Percentiles rank a stretch among this genome's conserved stretches.
phyloP scores from a whole-genome alignment of 441 rosid species.

The Jatropha multifida region DNA sequence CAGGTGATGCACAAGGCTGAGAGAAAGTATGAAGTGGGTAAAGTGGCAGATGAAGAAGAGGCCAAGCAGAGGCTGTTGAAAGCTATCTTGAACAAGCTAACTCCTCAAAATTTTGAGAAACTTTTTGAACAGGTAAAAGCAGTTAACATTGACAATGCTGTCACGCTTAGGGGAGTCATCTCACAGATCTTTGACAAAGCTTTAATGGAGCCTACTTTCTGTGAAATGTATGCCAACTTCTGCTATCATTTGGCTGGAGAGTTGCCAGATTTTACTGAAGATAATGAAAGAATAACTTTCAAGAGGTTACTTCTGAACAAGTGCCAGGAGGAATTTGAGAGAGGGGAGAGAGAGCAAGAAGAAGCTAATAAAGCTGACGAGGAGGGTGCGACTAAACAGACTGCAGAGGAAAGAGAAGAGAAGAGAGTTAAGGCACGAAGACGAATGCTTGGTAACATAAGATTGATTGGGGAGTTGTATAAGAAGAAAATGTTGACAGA shows the following conservation, averaged over 20 bases:
- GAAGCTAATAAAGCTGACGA: constrained; percentile 86
- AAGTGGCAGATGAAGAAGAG: constrained; percentile 70
- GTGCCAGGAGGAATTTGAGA: constrained; percentile 96
- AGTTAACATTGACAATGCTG: constrained; percentile 76
- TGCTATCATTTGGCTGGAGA: constrained; percentile 68
- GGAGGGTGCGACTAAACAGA: constrained; percentile 78
- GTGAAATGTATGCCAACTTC: constrained; percentile 97
- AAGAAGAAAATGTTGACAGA: constrained; percentile 90
- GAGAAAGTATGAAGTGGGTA: constrained; percentile 87
- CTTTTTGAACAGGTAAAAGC: constrained; percentile 86
- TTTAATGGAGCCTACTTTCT: constrained; percentile 95
- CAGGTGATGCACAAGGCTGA: constrained; percentile 93
- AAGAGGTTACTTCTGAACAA: constrained; percentile 82
- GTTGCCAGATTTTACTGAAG: constrained; percentile 67
- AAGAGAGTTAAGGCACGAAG: constrained; percentile 85
- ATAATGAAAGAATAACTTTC: constrained; percentile 75
- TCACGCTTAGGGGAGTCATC: constrained; percentile 75
- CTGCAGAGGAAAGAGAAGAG: constrained; percentile 82
- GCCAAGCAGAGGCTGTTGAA: constrained; percentile 86
- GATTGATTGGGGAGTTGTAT: constrained; percentile 96
- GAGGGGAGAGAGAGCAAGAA: constrained; percentile 90
- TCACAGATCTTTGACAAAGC: constrained; percentile 98
- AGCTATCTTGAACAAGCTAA: constrained; percentile 87
- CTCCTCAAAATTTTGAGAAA: constrained; percentile 95
- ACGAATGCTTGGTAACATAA: constrained; percentile 91